Percentiles rank a stretch among this genome's conserved stretches.
Evolutionary conservation across 2,329 filamentous ascomycete species (phyloP).

Genomic region (Sclerotinia spermophila): DNA sequence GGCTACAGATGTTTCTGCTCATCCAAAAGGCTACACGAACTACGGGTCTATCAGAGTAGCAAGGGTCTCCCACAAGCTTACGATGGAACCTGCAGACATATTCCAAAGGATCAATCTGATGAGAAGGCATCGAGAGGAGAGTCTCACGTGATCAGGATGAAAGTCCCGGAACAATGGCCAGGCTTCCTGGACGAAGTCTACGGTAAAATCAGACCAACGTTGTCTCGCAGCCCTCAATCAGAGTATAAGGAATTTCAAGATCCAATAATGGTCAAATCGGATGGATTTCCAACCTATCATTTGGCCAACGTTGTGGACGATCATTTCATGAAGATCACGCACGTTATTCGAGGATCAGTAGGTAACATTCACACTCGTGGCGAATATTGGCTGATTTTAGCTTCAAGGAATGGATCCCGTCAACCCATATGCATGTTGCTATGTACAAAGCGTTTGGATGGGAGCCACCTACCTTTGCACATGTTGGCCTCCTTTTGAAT

Average conservation of each 20-base stretch:
- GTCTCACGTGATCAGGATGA: constrained; percentile 73
- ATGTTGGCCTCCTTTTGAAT: constrained; percentile 72
- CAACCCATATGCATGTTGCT: constrained; percentile 73
- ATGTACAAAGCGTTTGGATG: constrained; percentile 78
- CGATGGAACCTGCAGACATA: constrained; percentile 68
- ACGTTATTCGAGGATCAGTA: constrained; percentile 85
- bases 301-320: constrained; percentile 97
- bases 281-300: constrained; percentile 93
- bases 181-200: constrained; percentile 77
- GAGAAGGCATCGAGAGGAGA: constrained; percentile 67
- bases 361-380: constrained; percentile 30
- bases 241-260: constrained; percentile 58
- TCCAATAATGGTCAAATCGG: constrained; percentile 84
- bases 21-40: constrained; percentile 62
- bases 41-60: constrained; percentile 60
- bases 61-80: constrained; percentile 58
- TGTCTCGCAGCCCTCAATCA: neutral
- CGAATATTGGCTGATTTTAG: constrained; percentile 11
- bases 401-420: constrained; percentile 84
- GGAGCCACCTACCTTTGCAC: constrained; percentile 71
- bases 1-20: constrained; percentile 96
- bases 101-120: constrained; percentile 65
- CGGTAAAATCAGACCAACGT: constrained; percentile 52
- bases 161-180: constrained; percentile 58
- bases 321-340: constrained; percentile 90